Conservation (phyloP, 2,329 filamentous ascomycete genomes). For the Fusarium clavum region DNA sequence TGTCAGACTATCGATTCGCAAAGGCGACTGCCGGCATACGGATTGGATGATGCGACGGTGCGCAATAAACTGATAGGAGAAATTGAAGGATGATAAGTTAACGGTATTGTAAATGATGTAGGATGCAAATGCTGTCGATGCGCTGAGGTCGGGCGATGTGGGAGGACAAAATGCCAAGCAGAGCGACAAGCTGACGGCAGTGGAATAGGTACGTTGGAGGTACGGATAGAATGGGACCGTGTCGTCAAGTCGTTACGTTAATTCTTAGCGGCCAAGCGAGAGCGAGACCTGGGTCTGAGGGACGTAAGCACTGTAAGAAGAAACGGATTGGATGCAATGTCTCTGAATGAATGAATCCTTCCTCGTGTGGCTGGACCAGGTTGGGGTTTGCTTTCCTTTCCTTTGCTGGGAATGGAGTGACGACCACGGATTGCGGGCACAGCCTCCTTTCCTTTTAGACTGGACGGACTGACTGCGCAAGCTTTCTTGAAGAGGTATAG, state of each 20-base stretch:
- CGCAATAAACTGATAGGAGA: constrained; percentile 8
- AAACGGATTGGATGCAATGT: background rate
- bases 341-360: constrained; percentile 8
- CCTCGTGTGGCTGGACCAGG: constrained; percentile 26
- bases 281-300: constrained; percentile 5
- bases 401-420: constrained; percentile 22
- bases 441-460: constrained; percentile 36
- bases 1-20: constrained; percentile 47
- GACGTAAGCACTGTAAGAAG: constrained; percentile 36
- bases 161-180: constrained; percentile 33
- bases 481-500: constrained; percentile 29
- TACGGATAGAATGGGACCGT: constrained; percentile 15
- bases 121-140: constrained; percentile 14
- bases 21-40: constrained; percentile 51
- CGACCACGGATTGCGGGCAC: constrained; percentile 30
- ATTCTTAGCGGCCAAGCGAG: constrained; percentile 15
- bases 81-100: background rate
- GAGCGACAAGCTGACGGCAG: constrained; percentile 34
- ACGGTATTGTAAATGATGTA: constrained; percentile 6
- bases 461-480: constrained; percentile 11
- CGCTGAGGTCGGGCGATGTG: constrained; percentile 29
- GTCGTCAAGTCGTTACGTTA: constrained; percentile 32
- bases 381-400: background rate
- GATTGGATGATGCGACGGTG: constrained; percentile 35
- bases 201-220: background rate